Conservation (phyloP, 805 yeast species). For the Barnettozyma sucrosica region DNA sequence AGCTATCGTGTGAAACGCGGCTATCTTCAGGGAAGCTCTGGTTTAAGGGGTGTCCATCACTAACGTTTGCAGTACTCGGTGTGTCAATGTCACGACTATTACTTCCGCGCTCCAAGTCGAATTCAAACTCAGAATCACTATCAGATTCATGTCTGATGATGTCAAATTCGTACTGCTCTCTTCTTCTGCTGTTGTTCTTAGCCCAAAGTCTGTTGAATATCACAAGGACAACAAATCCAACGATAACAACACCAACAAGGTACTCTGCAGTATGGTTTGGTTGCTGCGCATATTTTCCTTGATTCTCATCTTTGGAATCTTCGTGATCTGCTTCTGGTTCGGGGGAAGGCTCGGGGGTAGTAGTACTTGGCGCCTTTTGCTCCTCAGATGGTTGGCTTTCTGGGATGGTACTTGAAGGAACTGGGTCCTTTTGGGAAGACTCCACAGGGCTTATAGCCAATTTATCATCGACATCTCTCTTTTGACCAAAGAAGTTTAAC, state of each 20-base stretch:
- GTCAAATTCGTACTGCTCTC: slow-evolving; percentile 31
- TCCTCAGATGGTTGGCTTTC: slow-evolving; percentile 3
- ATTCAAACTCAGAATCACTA: slow-evolving; percentile 69
- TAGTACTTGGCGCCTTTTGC: background rate
- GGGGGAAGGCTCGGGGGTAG: background rate
- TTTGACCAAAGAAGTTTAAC: slow-evolving; percentile 73
- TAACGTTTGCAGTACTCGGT: background rate
- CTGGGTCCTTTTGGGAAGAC: background rate
- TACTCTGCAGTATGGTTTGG: slow-evolving; percentile 52
- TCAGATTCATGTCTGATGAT: slow-evolving; percentile 47
- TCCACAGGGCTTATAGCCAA: slow-evolving; percentile 17
- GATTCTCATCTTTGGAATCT: slow-evolving; percentile 26
- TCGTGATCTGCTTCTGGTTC: slow-evolving; percentile 7
- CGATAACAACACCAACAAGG: slow-evolving; percentile 49
- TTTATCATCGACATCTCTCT: slow-evolving; percentile 42
- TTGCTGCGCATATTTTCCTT: slow-evolving; percentile 32
- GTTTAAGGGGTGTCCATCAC: slow-evolving; percentile 3
- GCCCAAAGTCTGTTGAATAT: slow-evolving; percentile 39
- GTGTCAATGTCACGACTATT: slow-evolving; percentile 17
- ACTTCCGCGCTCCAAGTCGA: slow-evolving; percentile 3
- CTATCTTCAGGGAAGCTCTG: slow-evolving; percentile 10
- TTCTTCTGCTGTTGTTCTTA: slow-evolving; percentile 37
- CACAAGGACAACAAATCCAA: slow-evolving; percentile 48
- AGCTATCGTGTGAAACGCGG: slow-evolving; percentile 16
- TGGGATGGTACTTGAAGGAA: slow-evolving; percentile 1